phyloP scores from a whole-genome alignment of 1,284 basidiomycete genomes.

The Phellopilus nigrolimitatus region DNA sequence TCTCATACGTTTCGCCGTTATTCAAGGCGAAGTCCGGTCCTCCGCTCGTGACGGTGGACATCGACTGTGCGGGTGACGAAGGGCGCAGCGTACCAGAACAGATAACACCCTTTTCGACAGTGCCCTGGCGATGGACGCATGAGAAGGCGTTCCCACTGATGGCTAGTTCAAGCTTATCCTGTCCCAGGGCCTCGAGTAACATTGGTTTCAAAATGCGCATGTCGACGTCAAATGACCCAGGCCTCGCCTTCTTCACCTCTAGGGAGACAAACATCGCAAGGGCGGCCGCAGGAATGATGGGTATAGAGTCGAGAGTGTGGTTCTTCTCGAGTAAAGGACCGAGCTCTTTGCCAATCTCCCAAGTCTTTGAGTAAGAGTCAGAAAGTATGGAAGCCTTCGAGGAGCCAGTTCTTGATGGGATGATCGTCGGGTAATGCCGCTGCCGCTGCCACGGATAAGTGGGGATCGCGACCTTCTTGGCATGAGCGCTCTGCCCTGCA shows the following conservation, averaged over 20 bases:
- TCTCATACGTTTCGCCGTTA: slow-evolving; percentile 9
- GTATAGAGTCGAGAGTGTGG: slow-evolving; percentile 31
- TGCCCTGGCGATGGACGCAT: slow-evolving; percentile 1
- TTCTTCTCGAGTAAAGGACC: slow-evolving; percentile 23
- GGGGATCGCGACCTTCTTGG: slow-evolving; percentile 28
- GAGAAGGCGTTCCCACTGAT: slow-evolving; percentile 3
- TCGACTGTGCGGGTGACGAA: not conserved
- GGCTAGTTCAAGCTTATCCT: slow-evolving; percentile 8
- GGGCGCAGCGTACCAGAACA: slow-evolving; percentile 28
- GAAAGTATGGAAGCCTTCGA: not conserved
- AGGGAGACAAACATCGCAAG: slow-evolving; percentile 31
- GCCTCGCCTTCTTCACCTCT: slow-evolving; percentile 2
- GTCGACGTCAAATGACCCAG: not conserved
- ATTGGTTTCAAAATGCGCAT: slow-evolving; percentile 12
- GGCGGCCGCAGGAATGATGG: slow-evolving; percentile 33
- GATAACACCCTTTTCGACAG: slow-evolving; percentile 19
- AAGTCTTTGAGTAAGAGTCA: slow-evolving; percentile 3
- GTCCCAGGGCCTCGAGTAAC: not conserved
- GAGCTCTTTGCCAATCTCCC: slow-evolving; percentile 17
- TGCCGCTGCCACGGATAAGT: slow-evolving; percentile 36
- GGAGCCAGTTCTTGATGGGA: slow-evolving; percentile 23
- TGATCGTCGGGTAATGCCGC: slow-evolving; percentile 31
- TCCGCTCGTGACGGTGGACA: not conserved
- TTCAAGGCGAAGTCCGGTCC: not conserved
- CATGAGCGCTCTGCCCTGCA: slow-evolving; percentile 23